Evolutionary conservation across 2,329 filamentous ascomycete species (phyloP).

Genomic region (Beauveria sp.): DNA sequence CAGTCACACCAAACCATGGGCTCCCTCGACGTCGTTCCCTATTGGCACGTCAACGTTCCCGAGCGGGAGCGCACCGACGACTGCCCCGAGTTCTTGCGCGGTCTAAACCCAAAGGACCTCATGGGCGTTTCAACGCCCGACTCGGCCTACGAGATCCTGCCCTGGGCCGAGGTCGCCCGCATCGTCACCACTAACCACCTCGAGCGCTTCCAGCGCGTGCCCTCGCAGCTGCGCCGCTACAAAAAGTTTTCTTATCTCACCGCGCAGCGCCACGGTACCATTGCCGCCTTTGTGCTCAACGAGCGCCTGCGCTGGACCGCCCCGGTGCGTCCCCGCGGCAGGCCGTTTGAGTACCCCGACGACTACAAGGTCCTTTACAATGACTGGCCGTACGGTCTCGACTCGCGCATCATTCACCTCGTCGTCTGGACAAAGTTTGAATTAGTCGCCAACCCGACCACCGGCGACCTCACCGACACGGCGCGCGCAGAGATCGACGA

Average conservation of each 20-base stretch:
- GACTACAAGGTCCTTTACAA: constrained; percentile 75
- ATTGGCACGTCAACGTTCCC: constrained; percentile 79
- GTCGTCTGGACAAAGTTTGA: constrained; percentile 92
- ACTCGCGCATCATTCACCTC: constrained; percentile 69
- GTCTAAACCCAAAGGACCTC: constrained; percentile 59
- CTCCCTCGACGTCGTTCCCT: constrained; percentile 39
- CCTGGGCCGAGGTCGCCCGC: constrained; percentile 62
- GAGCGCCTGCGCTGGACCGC: constrained; percentile 62
- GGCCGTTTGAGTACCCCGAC: constrained; percentile 36
- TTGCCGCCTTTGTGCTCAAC: constrained; percentile 68
- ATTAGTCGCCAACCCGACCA: constrained; percentile 58
- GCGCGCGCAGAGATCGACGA: constrained; percentile 58
- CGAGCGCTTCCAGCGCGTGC: constrained; percentile 67
- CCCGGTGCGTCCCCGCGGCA: constrained; percentile 27
- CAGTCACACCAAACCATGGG: constrained; percentile 26
- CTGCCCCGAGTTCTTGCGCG: constrained; percentile 65
- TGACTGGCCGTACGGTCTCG: constrained; percentile 91
- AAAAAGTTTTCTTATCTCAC: constrained; percentile 60
- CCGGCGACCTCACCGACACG: constrained; percentile 58
- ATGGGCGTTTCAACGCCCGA: constrained; percentile 65
- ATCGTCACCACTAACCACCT: constrained; percentile 61
- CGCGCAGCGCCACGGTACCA: constrained; percentile 60
- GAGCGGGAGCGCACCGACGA: constrained; percentile 49
- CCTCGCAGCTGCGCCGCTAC: constrained; percentile 73
- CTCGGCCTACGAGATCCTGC: constrained; percentile 50